Evolutionary conservation across 2,329 filamentous ascomycete species (phyloP), one percentile per base, ranked within the genome.

Genomic region (Cladorrhinum sp.): DNA sequence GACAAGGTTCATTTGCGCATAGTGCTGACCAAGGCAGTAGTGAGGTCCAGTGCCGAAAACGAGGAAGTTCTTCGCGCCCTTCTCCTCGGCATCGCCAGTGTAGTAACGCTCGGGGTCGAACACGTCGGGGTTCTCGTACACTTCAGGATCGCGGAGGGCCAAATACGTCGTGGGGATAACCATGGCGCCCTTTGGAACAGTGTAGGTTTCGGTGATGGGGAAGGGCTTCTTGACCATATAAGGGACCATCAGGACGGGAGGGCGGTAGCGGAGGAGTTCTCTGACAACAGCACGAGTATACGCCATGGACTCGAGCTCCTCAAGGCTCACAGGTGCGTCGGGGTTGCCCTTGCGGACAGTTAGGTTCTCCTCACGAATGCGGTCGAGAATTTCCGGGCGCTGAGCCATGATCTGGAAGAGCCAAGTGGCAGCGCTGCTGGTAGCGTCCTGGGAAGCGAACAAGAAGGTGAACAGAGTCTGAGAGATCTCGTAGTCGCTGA

Each of bases 371-470:
- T 96, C 92, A 51, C 94, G 91, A 59, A 99, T 85, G 69, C 91
- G 91, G 72, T 94, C 90, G 58, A 98, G 82, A 58, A 96, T 82
- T 62, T 98, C 94, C n/a, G 94, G 94, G 66, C 92, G 89, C 78
- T 98, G 92, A 52, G 95, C 93, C 80, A 92, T 88, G 71, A 92
- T 85, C 79, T 99, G 95, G 83, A 97, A 96, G 66, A 98, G 79
- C 92, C 95, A 98, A 57, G 93, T 97, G 70, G 85, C 87, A 64
- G 95, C 94, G 71, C 91, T 96, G 78, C 90, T 95, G 64, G 95
- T 97, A 67, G 95, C 95, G 75, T 99, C 95, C 78, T 98, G 95
- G 2, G 93, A 97, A 63, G 95, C 94, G 77, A 98, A 98, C 64
- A 98, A 83, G 81, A 98, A 96, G 55, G 94, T 96, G 79, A 97